Percentiles rank a stretch among this genome's conserved stretches.
phyloP scores from a whole-genome alignment of 2,329 filamentous ascomycete species.

The Diaporthe citriasiana region DNA sequence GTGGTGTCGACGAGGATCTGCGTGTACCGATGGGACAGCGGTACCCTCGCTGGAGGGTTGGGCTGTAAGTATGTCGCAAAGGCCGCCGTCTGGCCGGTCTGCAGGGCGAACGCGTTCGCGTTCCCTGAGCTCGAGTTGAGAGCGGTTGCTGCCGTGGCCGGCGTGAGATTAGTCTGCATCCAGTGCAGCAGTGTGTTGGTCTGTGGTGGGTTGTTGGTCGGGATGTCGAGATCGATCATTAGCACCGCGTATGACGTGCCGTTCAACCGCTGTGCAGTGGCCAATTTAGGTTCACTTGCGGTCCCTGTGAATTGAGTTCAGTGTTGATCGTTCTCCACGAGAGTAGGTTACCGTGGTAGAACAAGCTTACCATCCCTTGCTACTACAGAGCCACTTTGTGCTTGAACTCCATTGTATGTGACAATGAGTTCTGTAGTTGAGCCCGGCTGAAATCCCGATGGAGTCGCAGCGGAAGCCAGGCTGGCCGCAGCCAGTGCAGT shows the following conservation, averaged over 20 bases:
- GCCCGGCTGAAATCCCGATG: slow-evolving; percentile 57
- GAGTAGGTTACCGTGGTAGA: background rate
- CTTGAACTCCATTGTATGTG: slow-evolving; percentile 53
- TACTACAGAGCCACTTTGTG: slow-evolving; percentile 56
- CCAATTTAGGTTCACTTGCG: slow-evolving; percentile 53
- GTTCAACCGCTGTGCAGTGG: slow-evolving; percentile 53
- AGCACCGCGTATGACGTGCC: slow-evolving; percentile 58
- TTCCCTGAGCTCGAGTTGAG: slow-evolving; percentile 49
- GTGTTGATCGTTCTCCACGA: background rate
- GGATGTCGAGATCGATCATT: slow-evolving; percentile 64
- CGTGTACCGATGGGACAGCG: slow-evolving; percentile 57
- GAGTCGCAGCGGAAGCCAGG: slow-evolving; percentile 56
- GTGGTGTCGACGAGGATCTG: slow-evolving; percentile 58
- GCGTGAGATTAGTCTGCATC: slow-evolving; percentile 57
- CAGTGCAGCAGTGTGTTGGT: slow-evolving; percentile 59
- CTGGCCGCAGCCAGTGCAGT: slow-evolving; percentile 51
- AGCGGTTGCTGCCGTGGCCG: slow-evolving; percentile 45
- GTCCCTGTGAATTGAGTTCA: slow-evolving; percentile 49
- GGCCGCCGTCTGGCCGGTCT: slow-evolving; percentile 47
- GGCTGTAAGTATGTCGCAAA: slow-evolving; percentile 54
- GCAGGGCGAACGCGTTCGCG: slow-evolving; percentile 50
- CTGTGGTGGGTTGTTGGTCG: slow-evolving; percentile 54
- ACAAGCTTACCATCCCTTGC: slow-evolving; percentile 53
- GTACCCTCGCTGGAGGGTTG: slow-evolving; percentile 54
- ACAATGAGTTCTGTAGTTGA: slow-evolving; percentile 57